Percentiles rank a stretch among this genome's conserved stretches.
phyloP scores from a whole-genome alignment of 441 rosid genomes.

The Biscutella laevigata region DNA sequence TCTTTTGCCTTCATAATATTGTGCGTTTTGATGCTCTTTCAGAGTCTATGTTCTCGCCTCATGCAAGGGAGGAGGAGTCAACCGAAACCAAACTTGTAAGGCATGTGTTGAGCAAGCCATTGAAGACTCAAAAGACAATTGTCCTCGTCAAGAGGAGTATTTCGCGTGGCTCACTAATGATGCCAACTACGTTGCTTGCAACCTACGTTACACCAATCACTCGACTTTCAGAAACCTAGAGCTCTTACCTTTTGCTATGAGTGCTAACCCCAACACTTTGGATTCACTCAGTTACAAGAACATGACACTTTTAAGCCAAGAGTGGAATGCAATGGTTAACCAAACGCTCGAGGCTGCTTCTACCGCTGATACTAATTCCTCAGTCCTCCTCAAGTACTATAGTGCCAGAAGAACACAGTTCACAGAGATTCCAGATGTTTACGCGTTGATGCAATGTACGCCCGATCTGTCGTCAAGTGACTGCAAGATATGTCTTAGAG shows the following conservation, averaged over 20 bases:
- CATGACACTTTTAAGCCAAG: constrained; percentile 6
- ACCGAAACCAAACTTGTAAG: not conserved
- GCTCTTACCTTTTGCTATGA: not conserved
- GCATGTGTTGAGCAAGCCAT: not conserved
- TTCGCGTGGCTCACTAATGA: constrained; percentile 11
- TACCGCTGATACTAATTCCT: constrained; percentile 6
- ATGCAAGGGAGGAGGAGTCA: constrained; percentile 23
- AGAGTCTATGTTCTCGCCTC: constrained; percentile 22
- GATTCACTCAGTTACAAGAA: not conserved
- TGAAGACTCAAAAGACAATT: not conserved
- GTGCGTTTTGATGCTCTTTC: no score
- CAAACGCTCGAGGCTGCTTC: constrained; percentile 8
- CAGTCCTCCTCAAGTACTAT: constrained; percentile 22
- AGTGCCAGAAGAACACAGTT: constrained; percentile 12
- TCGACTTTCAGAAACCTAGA: constrained; percentile 10
- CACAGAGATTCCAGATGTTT: not conserved
- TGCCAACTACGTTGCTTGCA: constrained; percentile 7
- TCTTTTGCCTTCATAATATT: no score
- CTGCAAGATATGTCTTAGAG: constrained; percentile 20
- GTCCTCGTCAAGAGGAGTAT: constrained; percentile 22
- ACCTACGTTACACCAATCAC: constrained; percentile 15
- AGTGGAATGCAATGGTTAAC: constrained; percentile 20
- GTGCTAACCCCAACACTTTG: not conserved
- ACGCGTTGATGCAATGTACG: constrained; percentile 27
- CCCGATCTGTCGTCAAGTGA: constrained; percentile 24